Percentiles rank a stretch among this genome's conserved stretches.
Conservation (phyloP, 495 filamentous ascomycete genomes). For the Parathielavia hyrcaniae region DNA sequence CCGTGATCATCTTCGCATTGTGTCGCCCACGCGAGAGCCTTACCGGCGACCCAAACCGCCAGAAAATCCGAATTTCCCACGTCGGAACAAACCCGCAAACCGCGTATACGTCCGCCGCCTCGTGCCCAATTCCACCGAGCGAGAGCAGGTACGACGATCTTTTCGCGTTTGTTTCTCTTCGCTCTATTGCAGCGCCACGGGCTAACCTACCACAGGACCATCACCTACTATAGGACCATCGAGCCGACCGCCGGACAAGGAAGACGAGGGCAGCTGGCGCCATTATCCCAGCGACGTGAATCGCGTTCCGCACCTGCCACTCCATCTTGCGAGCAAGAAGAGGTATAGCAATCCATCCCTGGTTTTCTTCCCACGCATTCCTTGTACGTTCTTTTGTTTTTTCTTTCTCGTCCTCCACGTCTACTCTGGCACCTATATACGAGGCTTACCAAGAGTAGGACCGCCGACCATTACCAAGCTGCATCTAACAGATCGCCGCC, state of each 20-base stretch:
- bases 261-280: no score
- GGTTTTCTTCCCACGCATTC: no score
- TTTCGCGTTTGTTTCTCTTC: background rate
- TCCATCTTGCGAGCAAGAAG: no score
- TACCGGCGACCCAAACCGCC: background rate
- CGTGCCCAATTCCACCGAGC: background rate
- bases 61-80: background rate
- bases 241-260: no score
- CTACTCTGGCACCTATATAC: no score
- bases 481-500: background rate
- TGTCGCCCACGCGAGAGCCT: background rate
- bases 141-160: background rate
- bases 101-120: background rate
- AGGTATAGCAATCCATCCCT: no score
- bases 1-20: background rate
- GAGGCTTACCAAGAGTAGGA: no score
- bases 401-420: no score
- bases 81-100: background rate
- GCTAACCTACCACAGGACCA: background rate
- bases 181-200: background rate
- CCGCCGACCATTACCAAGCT: constrained; percentile 4
- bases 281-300: no score
- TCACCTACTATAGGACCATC: no score
- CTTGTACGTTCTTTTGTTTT: no score
- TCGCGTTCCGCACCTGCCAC: no score